Evolutionary conservation across 345 rosid genomes (phyloP), one percentile per base, ranked within the genome.

Genomic region (Moricandia moricandioides): DNA sequence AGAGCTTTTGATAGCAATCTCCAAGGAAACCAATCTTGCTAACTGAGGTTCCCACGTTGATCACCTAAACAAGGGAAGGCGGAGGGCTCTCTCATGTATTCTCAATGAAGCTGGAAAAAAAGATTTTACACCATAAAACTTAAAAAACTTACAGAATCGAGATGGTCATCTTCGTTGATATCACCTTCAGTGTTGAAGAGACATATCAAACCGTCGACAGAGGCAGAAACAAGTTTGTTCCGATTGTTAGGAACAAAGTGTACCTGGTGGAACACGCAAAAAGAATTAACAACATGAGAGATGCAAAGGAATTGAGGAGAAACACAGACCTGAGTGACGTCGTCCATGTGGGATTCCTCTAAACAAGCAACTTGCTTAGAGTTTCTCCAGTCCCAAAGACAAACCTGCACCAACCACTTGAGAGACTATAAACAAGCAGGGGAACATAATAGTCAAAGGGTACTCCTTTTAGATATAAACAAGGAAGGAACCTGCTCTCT

Each of bases 321-420:
- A n/a, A n/a, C 24, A 21, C 24, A 21, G 62, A 61, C 97, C 97
- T 95, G 97, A 74, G 97, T 95, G 63, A 95, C 97, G 74, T 95
- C 98, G 16, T 90, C 99, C 30, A 69, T 72, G 76, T 90, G 98
- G 17, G 93, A 90, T 73, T 95, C 97, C 82, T 87, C 93, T 81
- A 95, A 84, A 79, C 93, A 90, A 16, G 97, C 97, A 78, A 95
- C 89, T 83, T 88, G 99, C 84, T 82, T 92, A 80, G 85, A 80
- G 78, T 86, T 89, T 81, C 99, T 92, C 96, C 97, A 95, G 81
- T 95, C 99, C 97, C 97, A 92, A 59, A 95, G 82, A 67, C 84
- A 81, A 73, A 92, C 84, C 97, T 91, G 81, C 64, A 51, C 12
- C 54, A 33, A 8, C 21, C 21, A 70, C 18, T 55, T 40, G 5